Base-by-base conservation (phyloP, 2,329 filamentous ascomycete species). In the Aspergillus arachidicola region DNA sequence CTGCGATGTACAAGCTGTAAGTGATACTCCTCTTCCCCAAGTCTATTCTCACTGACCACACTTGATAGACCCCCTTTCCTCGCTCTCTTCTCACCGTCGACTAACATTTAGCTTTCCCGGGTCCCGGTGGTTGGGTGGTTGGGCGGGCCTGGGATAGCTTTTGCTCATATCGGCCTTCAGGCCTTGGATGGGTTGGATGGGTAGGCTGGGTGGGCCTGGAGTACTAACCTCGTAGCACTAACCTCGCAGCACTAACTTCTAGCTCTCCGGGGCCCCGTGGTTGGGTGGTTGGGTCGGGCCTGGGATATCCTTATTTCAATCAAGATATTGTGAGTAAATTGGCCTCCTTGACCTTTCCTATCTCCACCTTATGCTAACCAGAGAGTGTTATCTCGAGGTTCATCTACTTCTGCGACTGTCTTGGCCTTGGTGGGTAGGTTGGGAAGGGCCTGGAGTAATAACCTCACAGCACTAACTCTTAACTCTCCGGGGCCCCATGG, bases 211-310 rank as follows among this genome's bases (percentile, higher is more conserved):
- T 6, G 45, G 57, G 46, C 9, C 34, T 59, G 43, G 57, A 45
- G 21, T 58, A 56, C 32, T 48, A 23, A 26, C 57, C 30, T 28
- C 11, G 1, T 28, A 53, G 50, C 28, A 28, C 26, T 34, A 32
- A 23, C 57, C 30, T 28, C 11, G 2, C 48, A 53, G 48, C 28
- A 28, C 26, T 34, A 32, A 26, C 7, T 6, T 46, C 56, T 58
- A 45, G 57, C 30, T 23, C 23, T 58, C 43, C 19, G 16, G 34
- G 41, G 32, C 38, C 38, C 55, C 23, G 9, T 50, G 57, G 58
- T 54, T 41, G 58, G 60, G 60, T 62, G 58, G 58, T 56, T 61
- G 62, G 62, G 62, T 58, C 32, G 58, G 62, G 62, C 58, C 58
- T 34, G 32, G 32, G 32, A 5, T 12, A 14, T 34, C 12, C 11